phyloP scores from a whole-genome alignment of 768 basidiomycete species.

The Lactarius pseudohatsudake region DNA sequence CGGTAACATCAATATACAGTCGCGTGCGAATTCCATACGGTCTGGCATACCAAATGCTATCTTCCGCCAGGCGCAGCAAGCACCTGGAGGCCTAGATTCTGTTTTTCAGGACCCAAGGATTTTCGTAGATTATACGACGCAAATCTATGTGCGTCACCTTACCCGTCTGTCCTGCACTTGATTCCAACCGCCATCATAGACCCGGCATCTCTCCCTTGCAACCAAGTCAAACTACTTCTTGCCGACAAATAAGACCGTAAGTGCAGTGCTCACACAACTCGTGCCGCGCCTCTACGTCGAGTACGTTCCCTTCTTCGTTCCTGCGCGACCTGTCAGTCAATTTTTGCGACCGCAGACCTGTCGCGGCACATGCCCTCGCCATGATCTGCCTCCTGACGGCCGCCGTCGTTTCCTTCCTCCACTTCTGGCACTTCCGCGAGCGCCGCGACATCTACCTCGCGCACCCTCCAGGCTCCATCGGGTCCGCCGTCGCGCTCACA shows the following conservation, averaged over 20 bases:
- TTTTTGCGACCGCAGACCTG: constrained; percentile 40
- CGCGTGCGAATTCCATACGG: constrained; percentile 49
- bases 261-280: constrained; percentile 43
- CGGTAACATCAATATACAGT: constrained; percentile 47
- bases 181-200: constrained; percentile 38
- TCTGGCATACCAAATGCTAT: constrained; percentile 63
- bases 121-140: constrained; percentile 51
- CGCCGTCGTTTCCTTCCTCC: constrained; percentile 46
- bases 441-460: constrained; percentile 24
- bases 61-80: constrained; percentile 49
- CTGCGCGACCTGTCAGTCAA: not conserved
- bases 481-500: constrained; percentile 18
- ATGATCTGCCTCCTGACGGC: constrained; percentile 49
- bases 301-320: constrained; percentile 41
- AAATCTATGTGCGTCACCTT: constrained; percentile 50
- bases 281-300: constrained; percentile 56
- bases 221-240: constrained; percentile 64
- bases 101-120: constrained; percentile 50
- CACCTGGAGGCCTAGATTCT: constrained; percentile 42
- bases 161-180: not conserved
- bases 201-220: constrained; percentile 54
- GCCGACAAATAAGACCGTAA: constrained; percentile 38
- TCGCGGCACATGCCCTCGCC: constrained; percentile 55
- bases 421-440: constrained; percentile 41
- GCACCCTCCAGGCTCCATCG: constrained; percentile 24